Evolutionary conservation across 108 stramenopile species (phyloP).

Genomic region (Conticribra weissflogii): DNA sequence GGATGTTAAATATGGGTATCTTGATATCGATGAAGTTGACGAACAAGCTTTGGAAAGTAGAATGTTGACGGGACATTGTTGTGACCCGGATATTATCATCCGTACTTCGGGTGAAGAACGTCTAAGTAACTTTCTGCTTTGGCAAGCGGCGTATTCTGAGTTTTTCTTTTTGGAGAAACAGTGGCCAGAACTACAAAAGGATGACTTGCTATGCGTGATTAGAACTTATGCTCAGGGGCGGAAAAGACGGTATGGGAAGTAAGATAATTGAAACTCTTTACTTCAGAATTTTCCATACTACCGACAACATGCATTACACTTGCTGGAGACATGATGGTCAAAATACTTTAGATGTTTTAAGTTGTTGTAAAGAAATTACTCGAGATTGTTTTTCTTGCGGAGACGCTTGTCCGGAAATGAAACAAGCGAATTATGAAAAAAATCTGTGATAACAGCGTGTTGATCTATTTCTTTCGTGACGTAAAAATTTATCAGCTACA

Average conservation of each 20-base stretch:
- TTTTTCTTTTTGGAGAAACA: constrained; percentile 91
- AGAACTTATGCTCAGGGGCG: constrained; percentile 68
- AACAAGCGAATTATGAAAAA: too few species aligned
- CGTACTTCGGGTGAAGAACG: constrained; percentile 96
- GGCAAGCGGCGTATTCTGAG: constrained; percentile 96
- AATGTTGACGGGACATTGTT: constrained; percentile 57
- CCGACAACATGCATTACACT: too few species aligned
- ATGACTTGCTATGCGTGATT: constrained; percentile 66
- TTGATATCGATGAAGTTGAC: constrained; percentile 56
- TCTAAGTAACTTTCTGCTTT: constrained; percentile 93
- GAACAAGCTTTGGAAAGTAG: constrained; percentile 54
- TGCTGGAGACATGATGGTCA: too few species aligned
- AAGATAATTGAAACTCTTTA: too few species aligned
- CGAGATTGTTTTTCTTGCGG: too few species aligned
- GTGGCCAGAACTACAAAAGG: constrained; percentile 90
- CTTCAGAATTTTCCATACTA: too few species aligned
- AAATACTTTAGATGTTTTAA: too few species aligned
- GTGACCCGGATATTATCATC: constrained; percentile 92
- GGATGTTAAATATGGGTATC: constrained; percentile 50
- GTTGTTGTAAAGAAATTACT: too few species aligned
- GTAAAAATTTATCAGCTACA: too few species aligned
- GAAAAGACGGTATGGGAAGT: constrained; percentile 83
- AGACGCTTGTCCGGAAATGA: too few species aligned
- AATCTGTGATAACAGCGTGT: too few species aligned
- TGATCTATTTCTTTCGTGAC: too few species aligned